A percentile compares a stretch with the other conserved stretches of the same genome.
Evolutionary conservation across 805 yeast genomes (phyloP).

Genomic region (Clavispora santaluciae): DNA sequence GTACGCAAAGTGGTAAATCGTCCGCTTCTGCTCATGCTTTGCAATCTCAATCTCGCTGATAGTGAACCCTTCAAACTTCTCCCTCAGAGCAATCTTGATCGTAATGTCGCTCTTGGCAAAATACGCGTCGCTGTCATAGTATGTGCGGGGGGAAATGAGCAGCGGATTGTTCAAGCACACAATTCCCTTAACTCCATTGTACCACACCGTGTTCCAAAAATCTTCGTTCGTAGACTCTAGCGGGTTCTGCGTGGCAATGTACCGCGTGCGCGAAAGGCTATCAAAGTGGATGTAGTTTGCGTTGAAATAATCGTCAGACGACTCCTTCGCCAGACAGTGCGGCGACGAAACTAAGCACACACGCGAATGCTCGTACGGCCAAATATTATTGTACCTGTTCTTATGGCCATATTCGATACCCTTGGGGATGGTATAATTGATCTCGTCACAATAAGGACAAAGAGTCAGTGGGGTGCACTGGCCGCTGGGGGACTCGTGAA

Average conservation of each 20-base stretch:
- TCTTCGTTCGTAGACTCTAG: constrained; percentile 37
- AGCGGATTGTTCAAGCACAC: constrained; percentile 32
- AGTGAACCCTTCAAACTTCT: constrained; percentile 13
- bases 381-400: constrained; percentile 83
- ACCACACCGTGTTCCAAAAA: constrained; percentile 38
- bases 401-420: constrained; percentile 81
- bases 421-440: constrained; percentile 34
- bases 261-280: constrained; percentile 21
- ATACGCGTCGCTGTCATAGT: constrained; percentile 16
- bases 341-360: constrained; percentile 47
- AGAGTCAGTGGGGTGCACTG: constrained; percentile 37
- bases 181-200: constrained; percentile 31
- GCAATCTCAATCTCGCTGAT: constrained; percentile 8
- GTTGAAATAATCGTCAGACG: constrained; percentile 39
- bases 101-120: constrained; percentile 13
- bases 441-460: constrained; percentile 40
- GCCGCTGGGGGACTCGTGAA: neutral
- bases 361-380: constrained; percentile 81
- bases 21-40: constrained; percentile 10
- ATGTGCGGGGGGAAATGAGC: constrained; percentile 11
- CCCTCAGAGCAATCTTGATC: constrained; percentile 9
- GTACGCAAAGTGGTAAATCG: constrained; percentile 37
- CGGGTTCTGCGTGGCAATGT: constrained; percentile 46
- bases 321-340: constrained; percentile 9
- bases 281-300: constrained; percentile 38